These are phyloP conservation scores for Zygnema cylindricum DNA, from an alignment of 139 green algal genomes.

Conservation along the genomic window DNA sequence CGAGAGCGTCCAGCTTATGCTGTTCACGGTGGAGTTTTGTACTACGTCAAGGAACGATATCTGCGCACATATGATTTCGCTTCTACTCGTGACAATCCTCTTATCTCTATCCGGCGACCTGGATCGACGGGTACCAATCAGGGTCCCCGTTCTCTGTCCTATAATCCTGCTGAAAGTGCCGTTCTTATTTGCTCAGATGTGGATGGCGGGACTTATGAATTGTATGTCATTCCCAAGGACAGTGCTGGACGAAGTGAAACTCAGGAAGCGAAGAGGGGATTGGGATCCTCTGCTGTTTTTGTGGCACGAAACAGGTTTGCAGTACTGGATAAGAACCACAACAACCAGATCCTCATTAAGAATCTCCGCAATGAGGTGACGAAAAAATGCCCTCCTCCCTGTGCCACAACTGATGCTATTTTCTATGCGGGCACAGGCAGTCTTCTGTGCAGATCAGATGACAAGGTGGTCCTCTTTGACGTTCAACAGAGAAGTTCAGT, in stretches of 20 bases:
- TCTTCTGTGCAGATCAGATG: slow-evolving; percentile 91
- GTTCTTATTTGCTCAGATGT: slow-evolving; percentile 88
- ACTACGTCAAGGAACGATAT: slow-evolving; percentile 98
- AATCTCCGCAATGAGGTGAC: slow-evolving; percentile 98
- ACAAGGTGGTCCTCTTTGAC: slow-evolving; percentile 97
- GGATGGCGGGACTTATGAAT: slow-evolving; percentile 94
- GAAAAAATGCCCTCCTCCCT: slow-evolving; percentile 89
- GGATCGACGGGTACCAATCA: slow-evolving; percentile 56
- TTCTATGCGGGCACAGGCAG: slow-evolving; percentile 97
- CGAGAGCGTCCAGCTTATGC: slow-evolving; percentile 92
- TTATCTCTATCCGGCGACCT: slow-evolving; percentile 83
- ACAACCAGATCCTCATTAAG: slow-evolving; percentile 85
- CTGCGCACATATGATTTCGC: slow-evolving; percentile 90
- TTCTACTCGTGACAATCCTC: slow-evolving; percentile 85
- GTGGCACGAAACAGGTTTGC: slow-evolving; percentile 98
- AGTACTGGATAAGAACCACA: slow-evolving; percentile 88
- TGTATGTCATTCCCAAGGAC: slow-evolving; percentile 93
- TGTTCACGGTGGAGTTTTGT: slow-evolving; percentile 81
- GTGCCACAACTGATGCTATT: slow-evolving; percentile 82
- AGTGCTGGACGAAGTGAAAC: background rate
- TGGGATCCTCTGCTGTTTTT: slow-evolving; percentile 88
- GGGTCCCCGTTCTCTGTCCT: slow-evolving; percentile 76
- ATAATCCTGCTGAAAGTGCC: slow-evolving; percentile 98
- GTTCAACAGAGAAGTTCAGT: slow-evolving; percentile 91
- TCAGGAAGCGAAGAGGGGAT: slow-evolving; percentile 86